Percentiles rank a stretch among this genome's conserved stretches.
Conservation (phyloP, 2,329 filamentous ascomycete genomes). For the Pseudogymnoascus sp. region DNA sequence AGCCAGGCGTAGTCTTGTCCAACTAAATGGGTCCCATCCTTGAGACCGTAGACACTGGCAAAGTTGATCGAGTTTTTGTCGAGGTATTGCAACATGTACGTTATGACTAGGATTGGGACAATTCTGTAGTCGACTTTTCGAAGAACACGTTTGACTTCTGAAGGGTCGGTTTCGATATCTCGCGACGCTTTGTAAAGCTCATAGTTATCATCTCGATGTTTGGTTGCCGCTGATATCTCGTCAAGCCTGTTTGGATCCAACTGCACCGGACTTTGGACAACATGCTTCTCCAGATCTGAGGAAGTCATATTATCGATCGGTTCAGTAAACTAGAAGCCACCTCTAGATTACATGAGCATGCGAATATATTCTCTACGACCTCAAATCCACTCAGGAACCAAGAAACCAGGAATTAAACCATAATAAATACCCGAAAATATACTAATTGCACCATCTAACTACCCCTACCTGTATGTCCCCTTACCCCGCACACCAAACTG, state of each 20-base stretch:
- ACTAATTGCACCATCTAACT: not conserved
- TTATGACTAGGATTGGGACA: slow-evolving; percentile 49
- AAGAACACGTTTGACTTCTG: slow-evolving; percentile 34
- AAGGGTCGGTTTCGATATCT: slow-evolving; percentile 21
- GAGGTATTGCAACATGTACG: slow-evolving; percentile 54
- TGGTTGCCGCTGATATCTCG: slow-evolving; percentile 17
- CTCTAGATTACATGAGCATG: slow-evolving; percentile 10
- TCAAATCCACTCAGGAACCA: slow-evolving; percentile 1
- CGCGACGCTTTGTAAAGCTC: slow-evolving; percentile 29
- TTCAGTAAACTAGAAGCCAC: slow-evolving; percentile 3
- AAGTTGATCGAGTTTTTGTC: slow-evolving; percentile 51
- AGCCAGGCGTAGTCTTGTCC: slow-evolving; percentile 47
- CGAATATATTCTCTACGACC: not conserved
- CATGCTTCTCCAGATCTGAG: slow-evolving; percentile 17
- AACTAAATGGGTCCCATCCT: slow-evolving; percentile 39
- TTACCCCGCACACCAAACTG: not conserved
- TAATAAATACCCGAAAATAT: not conserved
- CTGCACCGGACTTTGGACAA: slow-evolving; percentile 5
- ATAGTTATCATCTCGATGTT: slow-evolving; percentile 32
- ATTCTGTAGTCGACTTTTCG: slow-evolving; percentile 49
- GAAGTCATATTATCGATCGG: slow-evolving; percentile 12
- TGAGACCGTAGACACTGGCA: slow-evolving; percentile 41
- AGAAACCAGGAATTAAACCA: not conserved
- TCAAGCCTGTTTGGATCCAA: slow-evolving; percentile 8
- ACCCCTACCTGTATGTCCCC: not conserved